Base-by-base conservation (phyloP, 345 rosid genomes). In the Melaleuca quinquenervia region DNA sequence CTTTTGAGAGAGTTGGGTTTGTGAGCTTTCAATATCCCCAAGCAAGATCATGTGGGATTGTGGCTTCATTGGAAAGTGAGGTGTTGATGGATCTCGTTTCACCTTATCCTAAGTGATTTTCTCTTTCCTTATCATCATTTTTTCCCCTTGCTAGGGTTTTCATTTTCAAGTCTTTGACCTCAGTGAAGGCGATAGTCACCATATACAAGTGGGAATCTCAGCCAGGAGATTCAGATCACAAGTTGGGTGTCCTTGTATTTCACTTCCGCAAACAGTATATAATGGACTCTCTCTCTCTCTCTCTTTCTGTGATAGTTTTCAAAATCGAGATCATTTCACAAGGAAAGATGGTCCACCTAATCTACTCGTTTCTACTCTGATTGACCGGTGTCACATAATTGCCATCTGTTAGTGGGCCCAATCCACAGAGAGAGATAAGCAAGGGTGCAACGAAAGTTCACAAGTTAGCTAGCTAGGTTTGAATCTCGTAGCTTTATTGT, bases 21-120 rank as follows among this genome's bases (percentile, higher is more conserved):
- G 88, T 80, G 92, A 92, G 87, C 90, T 92, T 90, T 88, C 92
- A 86, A 86, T 87, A 82, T 89, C 91, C 89, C 92, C 91, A 56
- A 89, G 89, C 91, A 90, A 89, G 89, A 91, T 92, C 94, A 92
- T 93, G 92, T 92, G 86, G 76, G 83, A 52, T 88, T 32, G 89
- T 86, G 90, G 87, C 75, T 88, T 89, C 90, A 70, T 90, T 86
- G 91, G 90, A 88, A 90, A 91, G 93, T 84, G 92, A 89, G 85
- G 78, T 18, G 48, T 70, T 70, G 78, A 70, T 70, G 78, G 78
- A 70, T 70, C 78, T 70, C 48, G 5, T 41, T 70, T 70, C 78
- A 70, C 78, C 78, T 70, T 36, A 70, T 70, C 78, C 18, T 21
- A 9, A 70, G 78, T 20, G 78, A 36, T 70, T 84, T 64, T 14